These are phyloP conservation scores for Penicillium hordei DNA, from an alignment of 2,329 filamentous ascomycete species.

Conservation along the genomic window DNA sequence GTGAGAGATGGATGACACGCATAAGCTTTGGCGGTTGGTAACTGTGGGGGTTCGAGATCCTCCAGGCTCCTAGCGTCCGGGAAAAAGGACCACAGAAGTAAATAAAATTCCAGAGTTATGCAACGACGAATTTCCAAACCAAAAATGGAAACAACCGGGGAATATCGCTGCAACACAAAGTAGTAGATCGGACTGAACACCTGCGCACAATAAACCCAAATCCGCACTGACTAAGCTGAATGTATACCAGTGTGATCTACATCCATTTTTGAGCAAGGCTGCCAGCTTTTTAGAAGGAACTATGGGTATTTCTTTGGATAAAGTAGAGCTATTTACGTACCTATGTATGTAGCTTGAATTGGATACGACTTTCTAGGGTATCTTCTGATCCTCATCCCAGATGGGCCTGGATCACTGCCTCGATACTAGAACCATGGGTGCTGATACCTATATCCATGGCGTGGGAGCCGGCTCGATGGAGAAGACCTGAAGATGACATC, in stretches of 20 bases:
- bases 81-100: not conserved
- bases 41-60: not conserved
- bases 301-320: not conserved
- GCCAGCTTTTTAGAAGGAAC: not conserved
- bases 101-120: not conserved
- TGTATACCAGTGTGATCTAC: no score
- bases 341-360: not conserved
- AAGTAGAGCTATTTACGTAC: not conserved
- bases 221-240: not conserved
- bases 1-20: not conserved
- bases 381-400: not conserved
- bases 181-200: not conserved
- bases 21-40: not conserved
- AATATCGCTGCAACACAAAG: slow-evolving; percentile 7
- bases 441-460: not conserved
- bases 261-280: not conserved
- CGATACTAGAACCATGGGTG: slow-evolving; percentile 1
- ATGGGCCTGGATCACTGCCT: not conserved
- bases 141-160: not conserved
- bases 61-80: not conserved
- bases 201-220: not conserved
- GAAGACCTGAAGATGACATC: slow-evolving; percentile 6
- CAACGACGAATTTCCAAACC: not conserved
- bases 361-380: not conserved
- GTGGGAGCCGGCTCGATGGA: not conserved